Evolutionary conservation across 2,329 filamentous ascomycete species (phyloP), one percentile per base, ranked within the genome.

Genomic region (Fusarium pseudocircinatum): DNA sequence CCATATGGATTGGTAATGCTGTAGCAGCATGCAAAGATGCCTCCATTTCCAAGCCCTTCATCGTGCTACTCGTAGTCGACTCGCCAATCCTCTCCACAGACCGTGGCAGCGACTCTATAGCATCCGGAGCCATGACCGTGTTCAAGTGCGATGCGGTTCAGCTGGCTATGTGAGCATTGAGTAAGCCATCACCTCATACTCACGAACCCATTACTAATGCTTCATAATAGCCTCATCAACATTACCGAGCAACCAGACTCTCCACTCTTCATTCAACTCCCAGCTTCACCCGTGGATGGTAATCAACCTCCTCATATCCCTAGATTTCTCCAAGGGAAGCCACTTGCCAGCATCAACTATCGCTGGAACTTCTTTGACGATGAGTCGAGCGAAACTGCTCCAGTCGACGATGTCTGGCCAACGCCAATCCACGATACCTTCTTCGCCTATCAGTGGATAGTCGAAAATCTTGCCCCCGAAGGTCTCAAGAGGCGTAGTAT

Each of bases 271-370:
- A 80, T 92, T 46, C 87, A 90, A 77, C 79, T 92, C 1, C 90
- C 90, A 11, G 83, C 87, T 0, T 84, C 83, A 50, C 81, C 86
- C 18, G 78, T 80, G 37, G 66, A 67, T 13, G 67, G 80, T 57
- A 68, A 73, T 13, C 67, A 75, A 6, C 69, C 73, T 18, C 63
- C 75, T 15, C 65, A 80, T 37, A 72, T 87, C 30, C 84, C 87
- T 34, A 73, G 71, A 15, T 87, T 86, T 65, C 79, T 86, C 37
- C 81, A 78, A 18, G 79, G 79, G 20, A 82, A 82, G 40, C 84
- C 88, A 4, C 84, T 88, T 1, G 88, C 85, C 11, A 85, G 85
- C 62, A 88, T 92, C 77, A 87, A 90, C 76, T 92, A 91, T 78
- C 84, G 89, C 22, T 92, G 90, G 90, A 78, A 78, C 13, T 79